Evolutionary conservation across 345 rosid genomes (phyloP).

Genomic region (Heritiera fomes): DNA sequence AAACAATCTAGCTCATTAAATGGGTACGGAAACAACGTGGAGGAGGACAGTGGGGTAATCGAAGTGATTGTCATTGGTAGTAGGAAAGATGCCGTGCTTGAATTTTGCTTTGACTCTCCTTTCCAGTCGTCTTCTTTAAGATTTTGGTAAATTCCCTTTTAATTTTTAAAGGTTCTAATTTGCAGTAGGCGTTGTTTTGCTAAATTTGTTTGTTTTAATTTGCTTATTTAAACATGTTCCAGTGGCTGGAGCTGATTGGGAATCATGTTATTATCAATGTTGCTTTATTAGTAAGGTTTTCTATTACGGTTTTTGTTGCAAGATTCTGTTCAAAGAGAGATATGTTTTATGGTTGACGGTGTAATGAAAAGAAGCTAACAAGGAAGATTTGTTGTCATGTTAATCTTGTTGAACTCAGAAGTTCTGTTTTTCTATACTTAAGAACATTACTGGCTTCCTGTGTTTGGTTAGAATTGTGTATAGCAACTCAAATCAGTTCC

Average conservation of each 20-base stretch:
- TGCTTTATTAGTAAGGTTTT: background rate
- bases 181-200: background rate
- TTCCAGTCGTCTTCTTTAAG: conserved; percentile 60
- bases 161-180: background rate
- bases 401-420: background rate
- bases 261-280: background rate
- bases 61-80: conserved; percentile 84
- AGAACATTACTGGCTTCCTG: background rate
- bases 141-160: conserved; percentile 56
- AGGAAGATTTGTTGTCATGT: background rate
- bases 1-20: conserved; percentile 24
- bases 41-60: conserved; percentile 32
- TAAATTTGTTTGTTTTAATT: background rate
- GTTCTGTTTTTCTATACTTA: background rate
- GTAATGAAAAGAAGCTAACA: background rate
- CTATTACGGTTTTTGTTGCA: background rate
- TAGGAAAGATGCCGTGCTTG: conserved; percentile 70
- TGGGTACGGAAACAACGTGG: conserved; percentile 18
- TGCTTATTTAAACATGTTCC: background rate
- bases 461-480: background rate
- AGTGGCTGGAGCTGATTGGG: background rate
- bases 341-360: background rate
- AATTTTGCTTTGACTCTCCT: conserved; percentile 72
- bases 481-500: background rate
- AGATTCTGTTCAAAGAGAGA: background rate